Conservation (phyloP, 352 stramenopile genomes). For the Phytophthora lateralis region DNA sequence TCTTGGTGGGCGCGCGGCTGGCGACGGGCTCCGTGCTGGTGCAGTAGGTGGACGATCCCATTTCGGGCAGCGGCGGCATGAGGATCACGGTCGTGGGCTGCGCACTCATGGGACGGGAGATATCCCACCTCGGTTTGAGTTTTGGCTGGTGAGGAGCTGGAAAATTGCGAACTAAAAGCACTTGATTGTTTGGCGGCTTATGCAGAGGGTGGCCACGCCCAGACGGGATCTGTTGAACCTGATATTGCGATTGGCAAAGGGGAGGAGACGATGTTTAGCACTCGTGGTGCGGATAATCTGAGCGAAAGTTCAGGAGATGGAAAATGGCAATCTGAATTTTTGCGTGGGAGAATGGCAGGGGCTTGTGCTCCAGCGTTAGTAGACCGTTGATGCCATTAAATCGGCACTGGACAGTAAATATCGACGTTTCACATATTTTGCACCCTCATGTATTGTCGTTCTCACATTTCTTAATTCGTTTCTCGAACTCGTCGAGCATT, state of each 20-base stretch:
- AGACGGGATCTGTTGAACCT: slow-evolving; percentile 14
- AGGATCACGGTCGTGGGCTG: slow-evolving; percentile 26
- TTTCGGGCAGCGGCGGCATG: slow-evolving; percentile 20
- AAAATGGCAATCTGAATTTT: not conserved
- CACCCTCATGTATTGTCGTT: too few species aligned
- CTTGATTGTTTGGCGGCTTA: slow-evolving; percentile 23
- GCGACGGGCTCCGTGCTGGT: slow-evolving; percentile 13
- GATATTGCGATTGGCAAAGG: slow-evolving; percentile 13
- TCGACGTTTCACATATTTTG: too few species aligned
- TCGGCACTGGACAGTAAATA: too few species aligned
- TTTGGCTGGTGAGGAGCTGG: slow-evolving; percentile 1
- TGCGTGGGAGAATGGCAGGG: too few species aligned
- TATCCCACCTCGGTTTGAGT: not conserved
- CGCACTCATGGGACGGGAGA: slow-evolving; percentile 14
- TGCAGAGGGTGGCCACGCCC: slow-evolving; percentile 7
- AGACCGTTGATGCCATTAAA: too few species aligned
- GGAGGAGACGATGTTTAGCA: too few species aligned
- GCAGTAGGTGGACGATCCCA: slow-evolving; percentile 13
- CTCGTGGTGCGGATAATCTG: too few species aligned
- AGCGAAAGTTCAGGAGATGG: too few species aligned
- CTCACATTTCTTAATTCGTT: too few species aligned
- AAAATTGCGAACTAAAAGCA: slow-evolving; percentile 27
- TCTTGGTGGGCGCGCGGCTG: slow-evolving; percentile 17
- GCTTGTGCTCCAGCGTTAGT: too few species aligned
- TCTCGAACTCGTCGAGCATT: too few species aligned